Evolutionary conservation across 2,329 filamentous ascomycete genomes (phyloP), one percentile per base, ranked within the genome.

Genomic region (Onygena corvina): DNA sequence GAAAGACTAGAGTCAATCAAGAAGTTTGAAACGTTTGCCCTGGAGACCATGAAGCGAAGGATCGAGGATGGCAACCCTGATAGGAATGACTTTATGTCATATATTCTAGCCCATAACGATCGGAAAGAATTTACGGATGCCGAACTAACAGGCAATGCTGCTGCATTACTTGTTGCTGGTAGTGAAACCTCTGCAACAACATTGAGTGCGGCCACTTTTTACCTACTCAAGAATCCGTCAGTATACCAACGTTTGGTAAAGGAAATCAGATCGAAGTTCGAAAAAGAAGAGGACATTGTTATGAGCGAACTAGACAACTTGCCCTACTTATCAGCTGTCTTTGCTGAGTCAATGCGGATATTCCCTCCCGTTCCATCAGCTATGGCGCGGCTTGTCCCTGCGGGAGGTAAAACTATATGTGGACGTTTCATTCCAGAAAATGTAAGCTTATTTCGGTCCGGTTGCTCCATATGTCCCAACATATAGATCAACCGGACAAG

Each of bases 121-220:
- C 56, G 59, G 3, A 54, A 54, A 38, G 53, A 52, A 1, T 54
- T 64, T 54, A 58, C 57, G 3, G 47, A 56, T 20, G 50, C 38
- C 1, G 66, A 73, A 42, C 68, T 73, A 58, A 59, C 69, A 16
- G 51, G 61, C 0, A 69, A 68, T 46, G 57, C 62, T 0, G 52
- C 54, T 2, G 23, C 67, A 0, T 60, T 72, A 30, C 69, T 72
- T 54, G 47, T 67, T 4, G 71, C 69, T 1, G 71, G 70, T 1
- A 67, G 65, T 16, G 70, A 74, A 49, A 72, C 71, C 0, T 68
- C 68, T 0, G 70, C 70, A 0, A 70, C 64, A 0, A 46, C 67
- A 5, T 56, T 72, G 1, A 62, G 60, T 5, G 70, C 67, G 3
- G 45, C 65, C 6, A 67, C 63, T 0, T 71, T 60, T 11, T 57